A percentile compares a stretch with the other conserved stretches of the same genome.
phyloP scores from a whole-genome alignment of 2,329 filamentous ascomycete species.

The Furcasterigmium sp. region DNA sequence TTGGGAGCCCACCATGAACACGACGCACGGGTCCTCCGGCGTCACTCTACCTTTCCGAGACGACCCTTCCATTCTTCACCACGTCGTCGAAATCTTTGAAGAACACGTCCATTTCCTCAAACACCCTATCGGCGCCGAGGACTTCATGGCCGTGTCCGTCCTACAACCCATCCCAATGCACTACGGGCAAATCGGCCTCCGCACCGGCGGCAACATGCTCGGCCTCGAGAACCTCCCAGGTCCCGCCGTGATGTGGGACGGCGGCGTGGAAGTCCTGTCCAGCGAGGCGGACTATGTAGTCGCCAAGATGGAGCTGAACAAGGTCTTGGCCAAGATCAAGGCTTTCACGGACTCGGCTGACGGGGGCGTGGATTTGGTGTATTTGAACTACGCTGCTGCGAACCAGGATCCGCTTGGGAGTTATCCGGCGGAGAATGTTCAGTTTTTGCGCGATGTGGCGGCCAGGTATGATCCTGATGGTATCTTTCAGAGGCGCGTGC shows the following conservation, averaged over 20 bases:
- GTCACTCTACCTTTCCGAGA: slow-evolving; percentile 10
- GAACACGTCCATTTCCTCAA: slow-evolving; percentile 11
- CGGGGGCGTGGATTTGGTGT: slow-evolving; percentile 19
- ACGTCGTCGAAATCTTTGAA: slow-evolving; percentile 19
- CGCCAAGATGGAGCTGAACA: slow-evolving; percentile 11
- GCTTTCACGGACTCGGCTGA: slow-evolving; percentile 14
- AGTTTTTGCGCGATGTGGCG: slow-evolving; percentile 17
- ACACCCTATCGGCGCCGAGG: slow-evolving; percentile 5
- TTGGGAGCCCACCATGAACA: slow-evolving; percentile 15
- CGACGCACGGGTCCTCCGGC: slow-evolving; percentile 18
- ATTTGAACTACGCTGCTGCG: slow-evolving; percentile 24
- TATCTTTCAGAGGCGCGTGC: slow-evolving; percentile 21
- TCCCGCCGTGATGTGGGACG: slow-evolving; percentile 2
- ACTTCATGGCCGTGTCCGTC: slow-evolving; percentile 17
- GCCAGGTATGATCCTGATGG: slow-evolving; percentile 21
- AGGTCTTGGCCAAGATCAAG: slow-evolving; percentile 12
- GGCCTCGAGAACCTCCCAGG: slow-evolving; percentile 20
- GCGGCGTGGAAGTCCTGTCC: slow-evolving; percentile 3
- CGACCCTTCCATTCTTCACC: slow-evolving; percentile 15
- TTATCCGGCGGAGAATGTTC: slow-evolving; percentile 19
- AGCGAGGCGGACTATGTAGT: slow-evolving; percentile 1
- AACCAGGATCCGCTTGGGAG: slow-evolving; percentile 20
- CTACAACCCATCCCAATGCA: slow-evolving; percentile 32
- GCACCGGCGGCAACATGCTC: slow-evolving; percentile 33
- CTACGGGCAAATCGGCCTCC: slow-evolving; percentile 20